A percentile compares a stretch with the other conserved stretches of the same genome.
phyloP scores from a whole-genome alignment of 345 rosid species.

The Anacardium occidentale region DNA sequence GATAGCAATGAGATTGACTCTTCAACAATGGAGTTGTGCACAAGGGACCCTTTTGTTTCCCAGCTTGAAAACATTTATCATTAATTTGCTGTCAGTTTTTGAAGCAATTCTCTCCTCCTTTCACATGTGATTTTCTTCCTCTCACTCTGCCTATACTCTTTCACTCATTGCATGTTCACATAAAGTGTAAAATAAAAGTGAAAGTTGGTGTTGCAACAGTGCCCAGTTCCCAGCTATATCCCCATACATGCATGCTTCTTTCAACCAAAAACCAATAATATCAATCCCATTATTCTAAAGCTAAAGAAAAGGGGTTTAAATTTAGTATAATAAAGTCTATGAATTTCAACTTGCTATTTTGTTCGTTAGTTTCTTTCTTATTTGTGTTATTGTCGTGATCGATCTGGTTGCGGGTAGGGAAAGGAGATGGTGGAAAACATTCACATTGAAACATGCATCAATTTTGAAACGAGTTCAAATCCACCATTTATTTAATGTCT shows the following conservation, averaged over 20 bases:
- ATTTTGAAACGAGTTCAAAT: too few relatives aligned
- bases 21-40: constrained; percentile 45
- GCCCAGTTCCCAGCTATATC: constrained; percentile 17
- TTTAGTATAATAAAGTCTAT: too few relatives aligned
- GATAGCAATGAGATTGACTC: constrained; percentile 62
- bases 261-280: not conserved
- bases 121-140: constrained; percentile 29
- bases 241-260: constrained; percentile 6
- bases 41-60: constrained; percentile 68
- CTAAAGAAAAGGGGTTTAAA: too few relatives aligned
- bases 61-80: constrained; percentile 39
- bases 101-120: constrained; percentile 33
- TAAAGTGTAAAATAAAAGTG: constrained; percentile 18
- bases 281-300: too few relatives aligned
- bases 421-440: not conserved
- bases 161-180: constrained; percentile 25
- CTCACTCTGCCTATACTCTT: constrained; percentile 2
- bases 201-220: constrained; percentile 11
- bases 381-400: constrained; percentile 5
- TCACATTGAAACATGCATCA: not conserved
- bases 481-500: not conserved
- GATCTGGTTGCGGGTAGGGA: not conserved
- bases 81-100: constrained; percentile 33
- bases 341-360: not conserved
- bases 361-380: not conserved